A percentile compares a stretch with the other conserved stretches of the same genome.
Conservation (phyloP, 1,284 basidiomycete species). For the Pseudomicrostroma phylloplanum region DNA sequence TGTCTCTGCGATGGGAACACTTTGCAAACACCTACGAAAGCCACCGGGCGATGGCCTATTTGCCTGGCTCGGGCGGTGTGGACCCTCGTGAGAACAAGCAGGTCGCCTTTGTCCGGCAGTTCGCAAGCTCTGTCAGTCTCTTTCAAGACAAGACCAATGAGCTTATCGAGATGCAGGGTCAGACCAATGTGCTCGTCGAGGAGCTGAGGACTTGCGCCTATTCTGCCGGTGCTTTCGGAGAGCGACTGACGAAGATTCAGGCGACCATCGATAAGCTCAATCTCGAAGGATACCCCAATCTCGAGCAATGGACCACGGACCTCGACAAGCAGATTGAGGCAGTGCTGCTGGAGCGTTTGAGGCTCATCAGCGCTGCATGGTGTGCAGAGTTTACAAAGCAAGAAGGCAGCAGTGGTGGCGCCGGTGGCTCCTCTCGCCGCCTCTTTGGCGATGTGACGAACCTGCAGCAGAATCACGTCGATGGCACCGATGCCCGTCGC, state of each 20-base stretch:
- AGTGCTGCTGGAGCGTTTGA: constrained; percentile 71
- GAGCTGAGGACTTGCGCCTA: constrained; percentile 82
- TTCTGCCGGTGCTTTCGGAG: constrained; percentile 70
- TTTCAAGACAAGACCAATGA: constrained; percentile 84
- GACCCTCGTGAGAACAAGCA: constrained; percentile 70
- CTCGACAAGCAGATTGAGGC: constrained; percentile 80
- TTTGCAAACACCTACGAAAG: constrained; percentile 56
- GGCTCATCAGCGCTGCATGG: constrained; percentile 76
- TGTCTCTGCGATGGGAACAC: constrained; percentile 93
- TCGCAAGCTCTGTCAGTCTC: constrained; percentile 77
- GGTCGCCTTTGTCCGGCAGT: constrained; percentile 87
- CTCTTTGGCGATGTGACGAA: constrained; percentile 14
- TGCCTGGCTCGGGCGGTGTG: constrained; percentile 23
- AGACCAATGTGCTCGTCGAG: constrained; percentile 74
- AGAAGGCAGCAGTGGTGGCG: constrained; percentile 11
- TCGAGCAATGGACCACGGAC: constrained; percentile 90
- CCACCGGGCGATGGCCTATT: constrained; percentile 57
- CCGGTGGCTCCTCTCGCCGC: constrained; percentile 7
- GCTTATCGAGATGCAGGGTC: constrained; percentile 82
- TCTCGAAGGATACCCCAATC: constrained; percentile 90
- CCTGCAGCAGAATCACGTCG: constrained; percentile 8
- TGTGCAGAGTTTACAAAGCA: constrained; percentile 65
- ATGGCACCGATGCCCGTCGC: constrained; percentile 4
- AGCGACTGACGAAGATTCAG: constrained; percentile 73
- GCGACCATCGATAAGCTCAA: constrained; percentile 88